phyloP scores from a whole-genome alignment of 441 rosid genomes.

The Arabidopsis lyrata region DNA sequence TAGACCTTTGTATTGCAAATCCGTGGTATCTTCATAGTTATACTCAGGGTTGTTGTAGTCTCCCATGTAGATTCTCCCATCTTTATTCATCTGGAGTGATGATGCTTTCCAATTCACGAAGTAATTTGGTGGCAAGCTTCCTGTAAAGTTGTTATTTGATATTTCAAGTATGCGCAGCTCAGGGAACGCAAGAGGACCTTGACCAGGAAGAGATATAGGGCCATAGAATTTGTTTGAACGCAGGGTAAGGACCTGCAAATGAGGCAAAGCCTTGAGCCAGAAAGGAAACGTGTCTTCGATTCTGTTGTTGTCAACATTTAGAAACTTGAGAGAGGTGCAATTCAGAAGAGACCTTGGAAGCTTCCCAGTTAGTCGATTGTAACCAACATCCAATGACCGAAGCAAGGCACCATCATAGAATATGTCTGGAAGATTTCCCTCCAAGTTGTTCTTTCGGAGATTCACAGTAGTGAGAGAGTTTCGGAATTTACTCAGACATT shows the following conservation, averaged over 20 bases:
- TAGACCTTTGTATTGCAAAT: slow-evolving; percentile 59
- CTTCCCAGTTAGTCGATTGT: slow-evolving; percentile 50
- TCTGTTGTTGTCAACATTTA: slow-evolving; percentile 52
- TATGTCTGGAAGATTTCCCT: background rate
- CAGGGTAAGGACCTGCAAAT: slow-evolving; percentile 56
- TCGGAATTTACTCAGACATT: background rate
- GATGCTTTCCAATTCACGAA: slow-evolving; percentile 54
- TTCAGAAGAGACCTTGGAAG: slow-evolving; percentile 45
- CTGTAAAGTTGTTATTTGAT: slow-evolving; percentile 39
- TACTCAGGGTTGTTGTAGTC: background rate
- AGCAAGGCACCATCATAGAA: slow-evolving; percentile 13
- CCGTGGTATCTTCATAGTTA: slow-evolving; percentile 50
- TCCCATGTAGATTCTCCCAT: slow-evolving; percentile 32
- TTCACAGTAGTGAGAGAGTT: background rate
- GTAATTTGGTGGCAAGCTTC: slow-evolving; percentile 30
- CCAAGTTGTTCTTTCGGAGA: slow-evolving; percentile 18
- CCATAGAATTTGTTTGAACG: slow-evolving; percentile 61
- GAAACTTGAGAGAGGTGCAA: background rate
- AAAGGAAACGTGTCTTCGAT: slow-evolving; percentile 62
- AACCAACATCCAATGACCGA: slow-evolving; percentile 53
- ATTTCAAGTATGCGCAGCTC: slow-evolving; percentile 71
- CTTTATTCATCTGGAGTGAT: slow-evolving; percentile 15
- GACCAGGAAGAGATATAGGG: slow-evolving; percentile 27
- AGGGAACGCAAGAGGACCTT: slow-evolving; percentile 43
- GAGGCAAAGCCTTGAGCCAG: slow-evolving; percentile 48